These are phyloP conservation scores for Fusarium chlamydosporum DNA, from an alignment of 2,329 filamentous ascomycete species.

Conservation along the genomic window DNA sequence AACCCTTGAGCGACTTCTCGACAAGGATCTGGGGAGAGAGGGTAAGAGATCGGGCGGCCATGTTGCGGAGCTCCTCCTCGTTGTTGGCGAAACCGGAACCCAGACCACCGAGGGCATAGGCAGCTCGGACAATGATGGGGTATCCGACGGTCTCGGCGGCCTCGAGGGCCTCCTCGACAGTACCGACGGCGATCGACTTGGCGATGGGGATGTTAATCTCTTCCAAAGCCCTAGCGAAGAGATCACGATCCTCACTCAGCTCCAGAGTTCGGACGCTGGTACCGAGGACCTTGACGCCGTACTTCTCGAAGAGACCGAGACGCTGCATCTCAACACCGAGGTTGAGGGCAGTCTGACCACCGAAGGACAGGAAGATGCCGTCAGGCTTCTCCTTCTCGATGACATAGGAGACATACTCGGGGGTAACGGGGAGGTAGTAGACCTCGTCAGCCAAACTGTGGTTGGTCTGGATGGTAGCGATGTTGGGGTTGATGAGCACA, in stretches of 20 bases:
- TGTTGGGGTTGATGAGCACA: constrained; percentile 97
- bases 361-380: constrained; percentile 97
- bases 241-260: constrained; percentile 93
- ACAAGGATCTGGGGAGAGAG: constrained; percentile 96
- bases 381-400: constrained; percentile 97
- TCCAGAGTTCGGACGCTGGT: constrained; percentile 95
- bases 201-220: constrained; percentile 99
- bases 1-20: constrained; percentile 98
- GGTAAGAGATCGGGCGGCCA: constrained; percentile 92
- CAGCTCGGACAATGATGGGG: constrained; percentile 97
- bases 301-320: constrained; percentile 94
- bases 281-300: constrained; percentile 94
- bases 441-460: constrained; percentile 96
- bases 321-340: constrained; percentile 97
- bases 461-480: constrained; percentile 97
- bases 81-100: constrained; percentile 97
- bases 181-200: constrained; percentile 92
- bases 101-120: constrained; percentile 94
- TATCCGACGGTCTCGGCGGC: constrained; percentile 92
- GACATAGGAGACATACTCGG: constrained; percentile 97
- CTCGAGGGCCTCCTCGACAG: constrained; percentile 90
- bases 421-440: constrained; percentile 97
- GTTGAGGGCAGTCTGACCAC: constrained; percentile 97
- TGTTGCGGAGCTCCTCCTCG: constrained; percentile 90
- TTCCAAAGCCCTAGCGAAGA: constrained; percentile 94